phyloP scores from a whole-genome alignment of 352 stramenopile genomes.

The Phytophthora meadii region DNA sequence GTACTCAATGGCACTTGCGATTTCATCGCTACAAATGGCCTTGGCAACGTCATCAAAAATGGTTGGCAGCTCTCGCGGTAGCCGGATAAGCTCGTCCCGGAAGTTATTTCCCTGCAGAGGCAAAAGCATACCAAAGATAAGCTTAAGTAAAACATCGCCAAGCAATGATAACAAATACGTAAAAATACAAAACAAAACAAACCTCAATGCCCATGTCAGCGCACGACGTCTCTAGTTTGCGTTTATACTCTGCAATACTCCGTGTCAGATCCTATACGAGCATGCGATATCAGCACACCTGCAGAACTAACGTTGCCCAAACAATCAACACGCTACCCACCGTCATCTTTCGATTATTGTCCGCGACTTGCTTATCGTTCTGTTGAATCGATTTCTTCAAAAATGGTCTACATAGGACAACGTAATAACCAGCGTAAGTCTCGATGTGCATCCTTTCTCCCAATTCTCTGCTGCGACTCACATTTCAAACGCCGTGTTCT shows the following conservation, averaged over 20 bases:
- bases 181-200: constrained; percentile 18
- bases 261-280: constrained; percentile 61
- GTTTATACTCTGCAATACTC: constrained; percentile 79
- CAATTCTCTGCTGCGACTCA: constrained; percentile 27
- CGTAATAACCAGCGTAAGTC: constrained; percentile 7
- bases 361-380: constrained; percentile 81
- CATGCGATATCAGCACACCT: constrained; percentile 2
- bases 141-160: constrained; percentile 2
- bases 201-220: constrained; percentile 65
- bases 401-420: constrained; percentile 57
- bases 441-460: background rate
- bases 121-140: background rate
- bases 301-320: background rate
- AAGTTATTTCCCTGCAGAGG: constrained; percentile 54
- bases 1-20: constrained; percentile 60
- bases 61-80: constrained; percentile 62
- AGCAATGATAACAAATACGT: background rate
- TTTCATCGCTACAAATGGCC: constrained; percentile 47
- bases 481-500: constrained; percentile 86
- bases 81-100: constrained; percentile 64
- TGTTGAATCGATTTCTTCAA: constrained; percentile 80
- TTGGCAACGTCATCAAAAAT: constrained; percentile 58
- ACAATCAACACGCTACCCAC: constrained; percentile 34
- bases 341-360: constrained; percentile 82
- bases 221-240: constrained; percentile 66